Base-by-base conservation (phyloP, 257 asterid genomes). In the Oldenlandia corymbosa region DNA sequence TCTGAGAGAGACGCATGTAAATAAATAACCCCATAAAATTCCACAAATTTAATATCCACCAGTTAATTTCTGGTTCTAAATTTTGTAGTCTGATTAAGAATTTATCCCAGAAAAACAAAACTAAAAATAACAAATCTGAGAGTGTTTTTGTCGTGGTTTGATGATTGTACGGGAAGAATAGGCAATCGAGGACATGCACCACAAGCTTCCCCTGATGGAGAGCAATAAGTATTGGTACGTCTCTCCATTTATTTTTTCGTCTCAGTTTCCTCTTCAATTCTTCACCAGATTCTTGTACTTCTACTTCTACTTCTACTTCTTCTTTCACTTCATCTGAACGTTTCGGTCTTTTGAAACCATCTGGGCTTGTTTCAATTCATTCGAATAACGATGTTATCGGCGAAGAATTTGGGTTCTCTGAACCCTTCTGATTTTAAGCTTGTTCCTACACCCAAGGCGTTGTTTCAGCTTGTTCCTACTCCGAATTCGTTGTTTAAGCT, bases 161-260 rank as follows among this genome's bases (percentile, higher is more conserved):
- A n/a, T 26, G 66, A 8, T 10, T 14, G 56, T n/a, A 46, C 45
- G 58, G 17, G 55, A 21, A 48, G 51, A 13, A 48, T 14, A 10
- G 31, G 30, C 16, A n/a, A 20, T 32, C 36, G 59, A 52, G 42
- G 39, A 34, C 75, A 60, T 30, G 66, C 57, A 20, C 48, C 28
- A 27, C 61, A 48, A 56, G 37, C 28, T 52, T 62, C 64, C 74
- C 16, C 6, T 20, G 24, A 63, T 37, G 65, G 60, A 73, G 74
- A 73, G 74, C 36, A 69, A 31, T 36, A 20, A 34, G 48, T 58
- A 16, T 9, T 5, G 62, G 62, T 34, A 57, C 62, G 62, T 57
- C 62, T 57, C 46, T 56, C 16, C 26, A 7, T 11, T 56, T 5
- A 8, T 5, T 57, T n/a, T n/a, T 32, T 57, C 28, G 46, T 57